Conservation (phyloP, 768 basidiomycete species). For the Cyclocybe cylindracea region DNA sequence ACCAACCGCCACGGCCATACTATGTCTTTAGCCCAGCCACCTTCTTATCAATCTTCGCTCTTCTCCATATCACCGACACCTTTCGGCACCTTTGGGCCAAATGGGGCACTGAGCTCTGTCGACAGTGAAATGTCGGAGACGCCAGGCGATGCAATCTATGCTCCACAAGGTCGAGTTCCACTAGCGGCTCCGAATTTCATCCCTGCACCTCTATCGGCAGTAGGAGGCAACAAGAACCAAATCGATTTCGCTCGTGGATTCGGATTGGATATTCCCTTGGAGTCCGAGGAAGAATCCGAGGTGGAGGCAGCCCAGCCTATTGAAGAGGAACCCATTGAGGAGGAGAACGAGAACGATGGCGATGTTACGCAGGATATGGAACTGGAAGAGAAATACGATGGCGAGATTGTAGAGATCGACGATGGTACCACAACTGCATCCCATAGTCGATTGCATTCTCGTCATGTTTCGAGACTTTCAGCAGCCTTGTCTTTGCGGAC, state of each 20-base stretch:
- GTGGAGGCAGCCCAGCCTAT: slow-evolving; percentile 32
- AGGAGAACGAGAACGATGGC: slow-evolving; percentile 26
- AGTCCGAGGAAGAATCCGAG: slow-evolving; percentile 64
- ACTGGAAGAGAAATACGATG: slow-evolving; percentile 34
- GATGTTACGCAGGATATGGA: slow-evolving; percentile 36
- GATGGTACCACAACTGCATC: slow-evolving; percentile 44
- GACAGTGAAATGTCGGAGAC: slow-evolving; percentile 16
- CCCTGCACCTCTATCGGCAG: slow-evolving; percentile 42
- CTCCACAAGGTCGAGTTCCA: slow-evolving; percentile 58
- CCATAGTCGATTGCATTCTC: slow-evolving; percentile 60
- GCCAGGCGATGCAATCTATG: slow-evolving; percentile 36
- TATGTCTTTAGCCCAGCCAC: slow-evolving; percentile 68
- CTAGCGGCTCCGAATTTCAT: slow-evolving; percentile 45
- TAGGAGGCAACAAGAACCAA: slow-evolving; percentile 48
- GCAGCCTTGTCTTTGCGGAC: slow-evolving; percentile 68
- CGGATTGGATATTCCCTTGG: slow-evolving; percentile 77
- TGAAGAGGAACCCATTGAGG: slow-evolving; percentile 46
- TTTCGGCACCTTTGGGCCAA: slow-evolving; percentile 68
- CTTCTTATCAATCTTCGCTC: slow-evolving; percentile 41
- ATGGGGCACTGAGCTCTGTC: slow-evolving; percentile 41
- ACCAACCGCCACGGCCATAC: slow-evolving; percentile 69
- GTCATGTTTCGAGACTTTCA: slow-evolving; percentile 68
- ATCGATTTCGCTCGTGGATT: slow-evolving; percentile 81
- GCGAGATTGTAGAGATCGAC: slow-evolving; percentile 24
- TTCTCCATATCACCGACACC: slow-evolving; percentile 31